Base-by-base conservation (phyloP, 2,329 filamentous ascomycete genomes). In the Colletotrichum theobromicola region DNA sequence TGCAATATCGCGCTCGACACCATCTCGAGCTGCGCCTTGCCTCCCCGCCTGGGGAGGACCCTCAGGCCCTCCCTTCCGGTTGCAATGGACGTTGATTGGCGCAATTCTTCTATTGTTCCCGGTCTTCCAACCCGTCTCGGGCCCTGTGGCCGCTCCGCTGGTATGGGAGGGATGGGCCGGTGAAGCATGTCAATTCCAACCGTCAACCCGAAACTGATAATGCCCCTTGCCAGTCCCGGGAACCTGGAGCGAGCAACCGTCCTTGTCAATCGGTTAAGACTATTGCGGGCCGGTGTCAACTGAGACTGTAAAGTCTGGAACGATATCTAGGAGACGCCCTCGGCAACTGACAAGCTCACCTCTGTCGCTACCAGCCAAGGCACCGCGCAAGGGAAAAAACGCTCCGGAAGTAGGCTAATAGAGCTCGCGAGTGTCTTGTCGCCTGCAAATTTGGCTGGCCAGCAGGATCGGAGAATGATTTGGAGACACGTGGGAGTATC, bases 161-260 rank as follows among this genome's bases (percentile, higher is more conserved):
- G 67, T 37, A 74, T 28, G 61, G 16, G 60, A 53, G 72, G 72
- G 70, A 62, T 35, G 32, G 30, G 24, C 64, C 50, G 64, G 64
- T 53, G n/a, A 28, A 13, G 37, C 32, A 21, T 21, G 37, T 34
- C n/a, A 18, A 30, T 35, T 61, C 53, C 58, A 53, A 57, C 32
- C 53, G 18, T 67, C 50, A 37, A 32, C 28, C 30, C 53, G 67
- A 24, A 16, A 21, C 35, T 13, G 18, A 46, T 34, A 42, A 67
- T 34, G 37, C 26, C 57, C 30, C 61, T 61, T 50, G 55, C 72
- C 67, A n/a, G 61, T 62, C 71, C 61, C 53, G 72, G 72, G 35
- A 21, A 30, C 15, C 30, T 53, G 50, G 72, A 37, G 64, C 46
- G 57, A 58, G 15, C 12, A 32, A 58, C 37, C 26, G 24, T 13